phyloP scores from a whole-genome alignment of 2,329 filamentous ascomycete species.

The Chalaropsis thielavioides region DNA sequence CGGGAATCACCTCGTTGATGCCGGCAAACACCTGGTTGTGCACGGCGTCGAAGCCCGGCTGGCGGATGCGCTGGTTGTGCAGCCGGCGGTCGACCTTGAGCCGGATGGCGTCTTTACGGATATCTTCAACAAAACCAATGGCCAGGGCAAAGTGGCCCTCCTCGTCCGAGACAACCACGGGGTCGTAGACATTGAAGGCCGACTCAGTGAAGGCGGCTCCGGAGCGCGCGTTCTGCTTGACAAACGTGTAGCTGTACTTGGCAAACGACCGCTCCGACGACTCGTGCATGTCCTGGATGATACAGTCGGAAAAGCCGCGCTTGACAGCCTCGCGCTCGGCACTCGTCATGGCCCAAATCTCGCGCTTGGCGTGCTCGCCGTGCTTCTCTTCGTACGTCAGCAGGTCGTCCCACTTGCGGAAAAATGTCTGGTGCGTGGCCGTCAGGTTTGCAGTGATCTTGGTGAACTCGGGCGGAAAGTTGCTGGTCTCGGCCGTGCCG shows the following conservation, averaged over 20 bases:
- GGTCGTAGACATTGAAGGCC: constrained; percentile 73
- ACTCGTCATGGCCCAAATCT: constrained; percentile 94
- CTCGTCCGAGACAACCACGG: constrained; percentile 92
- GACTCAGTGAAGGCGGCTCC: constrained; percentile 82
- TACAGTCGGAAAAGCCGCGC: constrained; percentile 76
- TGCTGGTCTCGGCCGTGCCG: constrained; percentile 67
- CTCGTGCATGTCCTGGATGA: constrained; percentile 43
- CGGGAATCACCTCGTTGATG: constrained; percentile 62
- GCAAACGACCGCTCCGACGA: constrained; percentile 71
- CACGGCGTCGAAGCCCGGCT: constrained; percentile 58
- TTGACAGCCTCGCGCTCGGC: constrained; percentile 74
- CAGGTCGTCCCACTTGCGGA: constrained; percentile 85
- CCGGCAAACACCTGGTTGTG: constrained; percentile 77
- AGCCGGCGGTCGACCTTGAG: constrained; percentile 83
- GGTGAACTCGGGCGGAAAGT: constrained; percentile 67
- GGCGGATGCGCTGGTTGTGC: constrained; percentile 67
- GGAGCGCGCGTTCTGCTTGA: constrained; percentile 48
- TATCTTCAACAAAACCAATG: constrained; percentile 73
- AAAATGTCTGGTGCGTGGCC: constrained; percentile 62
- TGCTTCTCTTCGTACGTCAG: constrained; percentile 91
- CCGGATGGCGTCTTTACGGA: constrained; percentile 60
- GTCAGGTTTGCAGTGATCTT: constrained; percentile 68
- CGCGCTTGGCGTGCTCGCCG: constrained; percentile 69
- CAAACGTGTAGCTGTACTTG: constrained; percentile 71
- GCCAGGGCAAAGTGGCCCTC: constrained; percentile 88